Percentiles rank a stretch among this genome's conserved stretches.
These are phyloP conservation scores for Diplocarpon mali DNA, from an alignment of 2,329 filamentous ascomycete species.

Conservation along the genomic window DNA sequence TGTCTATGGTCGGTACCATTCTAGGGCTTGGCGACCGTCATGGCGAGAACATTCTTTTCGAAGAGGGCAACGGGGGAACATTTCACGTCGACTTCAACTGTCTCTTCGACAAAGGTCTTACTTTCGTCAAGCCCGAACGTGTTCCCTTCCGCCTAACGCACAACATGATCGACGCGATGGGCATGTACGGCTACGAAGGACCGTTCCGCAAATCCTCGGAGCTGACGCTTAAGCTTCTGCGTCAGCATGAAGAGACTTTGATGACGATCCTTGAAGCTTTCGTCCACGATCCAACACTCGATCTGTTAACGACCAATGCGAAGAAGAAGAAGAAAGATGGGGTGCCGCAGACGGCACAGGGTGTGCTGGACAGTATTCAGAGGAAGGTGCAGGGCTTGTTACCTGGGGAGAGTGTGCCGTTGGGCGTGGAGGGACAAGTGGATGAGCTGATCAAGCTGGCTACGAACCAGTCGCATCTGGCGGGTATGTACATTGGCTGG, in stretches of 20 bases:
- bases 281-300: constrained; percentile 90
- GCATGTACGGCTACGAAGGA: constrained; percentile 84
- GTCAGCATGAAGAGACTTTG: constrained; percentile 88
- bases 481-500: constrained; percentile 97
- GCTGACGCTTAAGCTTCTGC: constrained; percentile 70
- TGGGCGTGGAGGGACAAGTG: constrained; percentile 96
- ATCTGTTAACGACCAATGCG: constrained; percentile 68
- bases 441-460: constrained; percentile 87
- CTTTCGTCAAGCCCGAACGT: constrained; percentile 86
- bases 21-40: constrained; percentile 89
- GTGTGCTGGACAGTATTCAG: constrained; percentile 80
- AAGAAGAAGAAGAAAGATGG: constrained; percentile 34
- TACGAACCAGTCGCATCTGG: constrained; percentile 65
- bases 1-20: constrained; percentile 98
- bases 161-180: constrained; percentile 98
- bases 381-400: constrained; percentile 78
- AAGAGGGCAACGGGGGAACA: constrained; percentile 85
- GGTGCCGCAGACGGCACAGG: constrained; percentile 58
- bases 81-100: constrained; percentile 99
- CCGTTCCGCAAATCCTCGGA: constrained; percentile 88
- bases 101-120: constrained; percentile 94
- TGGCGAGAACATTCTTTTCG: constrained; percentile 91
- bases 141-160: constrained; percentile 96
- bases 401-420: constrained; percentile 76
- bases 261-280: constrained; percentile 98